These are phyloP conservation scores for Coniochaeta sp. DNA, from an alignment of 2,329 filamentous ascomycete genomes.

Conservation along the genomic window DNA sequence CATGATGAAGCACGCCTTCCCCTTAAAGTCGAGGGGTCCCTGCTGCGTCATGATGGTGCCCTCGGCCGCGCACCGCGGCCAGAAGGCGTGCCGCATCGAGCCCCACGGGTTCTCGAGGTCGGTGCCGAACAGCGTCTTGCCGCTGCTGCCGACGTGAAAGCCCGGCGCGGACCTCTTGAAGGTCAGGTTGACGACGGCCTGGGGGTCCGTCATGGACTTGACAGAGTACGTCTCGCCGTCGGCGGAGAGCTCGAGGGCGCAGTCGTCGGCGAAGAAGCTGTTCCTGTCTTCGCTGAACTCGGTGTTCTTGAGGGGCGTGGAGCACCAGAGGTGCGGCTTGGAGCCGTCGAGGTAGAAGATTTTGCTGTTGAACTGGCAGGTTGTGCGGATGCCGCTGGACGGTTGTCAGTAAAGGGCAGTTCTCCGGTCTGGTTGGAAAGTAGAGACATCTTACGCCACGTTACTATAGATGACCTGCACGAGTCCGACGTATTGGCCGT, in stretches of 20 bases:
- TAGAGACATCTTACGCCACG: conserved; percentile 65
- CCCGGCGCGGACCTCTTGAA: conserved; percentile 70
- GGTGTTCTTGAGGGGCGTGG: conserved; percentile 69
- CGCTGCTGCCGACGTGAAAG: conserved; percentile 78
- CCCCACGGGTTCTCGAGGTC: conserved; percentile 86
- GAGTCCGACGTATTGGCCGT: conserved; percentile 68
- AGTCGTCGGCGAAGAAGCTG: conserved; percentile 79
- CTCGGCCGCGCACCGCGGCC: conserved; percentile 78
- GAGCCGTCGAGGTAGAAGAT: conserved; percentile 71
- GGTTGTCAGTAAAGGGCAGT: conserved; percentile 13
- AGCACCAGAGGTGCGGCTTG: conserved; percentile 75
- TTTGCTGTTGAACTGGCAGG: conserved; percentile 91
- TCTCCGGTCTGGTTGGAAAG: no score
- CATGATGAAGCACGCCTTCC: conserved; percentile 72
- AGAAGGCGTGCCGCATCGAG: conserved; percentile 85
- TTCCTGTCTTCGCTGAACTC: conserved; percentile 79
- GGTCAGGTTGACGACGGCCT: conserved; percentile 78
- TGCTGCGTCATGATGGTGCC: conserved; percentile 80
- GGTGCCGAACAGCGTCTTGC: conserved; percentile 78
- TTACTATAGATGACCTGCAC: conserved; percentile 97
- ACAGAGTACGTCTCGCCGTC: conserved; percentile 79
- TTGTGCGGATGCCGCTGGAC: conserved; percentile 76
- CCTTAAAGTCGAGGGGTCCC: conserved; percentile 74
- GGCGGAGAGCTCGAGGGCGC: conserved; percentile 77
- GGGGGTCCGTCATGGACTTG: conserved; percentile 80